Base-by-base conservation (phyloP, 208 protist species). In the Porcisia hertigi region DNA sequence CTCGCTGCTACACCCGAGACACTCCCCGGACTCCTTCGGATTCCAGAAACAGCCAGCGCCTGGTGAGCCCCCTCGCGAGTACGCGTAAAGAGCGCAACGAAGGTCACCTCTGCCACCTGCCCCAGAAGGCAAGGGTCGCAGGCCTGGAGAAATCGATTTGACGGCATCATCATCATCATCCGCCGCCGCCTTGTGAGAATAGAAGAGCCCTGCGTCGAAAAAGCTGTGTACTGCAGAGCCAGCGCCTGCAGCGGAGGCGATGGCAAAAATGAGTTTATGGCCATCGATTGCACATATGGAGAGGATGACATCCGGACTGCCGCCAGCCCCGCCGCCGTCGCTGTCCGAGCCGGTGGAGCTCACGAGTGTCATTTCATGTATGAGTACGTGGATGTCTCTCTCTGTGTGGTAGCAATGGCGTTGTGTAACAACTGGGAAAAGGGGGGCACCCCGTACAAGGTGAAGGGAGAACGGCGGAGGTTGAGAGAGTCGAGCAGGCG, bases 221-320 rank as follows among this genome's bases (percentile, higher is more conserved):
- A 36, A 36, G 47, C 30, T 57, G 14, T 12, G 47, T 71, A n/a
- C 14, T 45, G 47, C 63, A 6, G 41, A 47, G 16, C 25, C 4
- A 11, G 20, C 41, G 41, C 25, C 23, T 39, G 47, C 47, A 41
- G 47, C 30, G n/a, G 66, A 23, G 47, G 43, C 47, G 47, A 71
- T 58, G 66, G 66, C 71, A 30, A 81, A 76, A n/a, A 71, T 11
- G 12, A 80, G 70, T 14, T 63, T 73, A 34, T n/a, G 23, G 0
- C 43, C 76, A 25, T 81, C 76, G 9, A 54, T 43, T 41, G 58
- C 76, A 20, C 69, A 41, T 39, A 81, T 58, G 7, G 36, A 60
- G 6, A 39, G 55, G 1, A 76, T 57, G 7, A 62, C 25, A 9
- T 20, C 14, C 14, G 7, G 43, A 36, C 47, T 6, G 1, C 30